Percentiles rank a stretch among this genome's conserved stretches.
Conservation (phyloP, 345 rosid genomes). For the Cardamine occulta region DNA sequence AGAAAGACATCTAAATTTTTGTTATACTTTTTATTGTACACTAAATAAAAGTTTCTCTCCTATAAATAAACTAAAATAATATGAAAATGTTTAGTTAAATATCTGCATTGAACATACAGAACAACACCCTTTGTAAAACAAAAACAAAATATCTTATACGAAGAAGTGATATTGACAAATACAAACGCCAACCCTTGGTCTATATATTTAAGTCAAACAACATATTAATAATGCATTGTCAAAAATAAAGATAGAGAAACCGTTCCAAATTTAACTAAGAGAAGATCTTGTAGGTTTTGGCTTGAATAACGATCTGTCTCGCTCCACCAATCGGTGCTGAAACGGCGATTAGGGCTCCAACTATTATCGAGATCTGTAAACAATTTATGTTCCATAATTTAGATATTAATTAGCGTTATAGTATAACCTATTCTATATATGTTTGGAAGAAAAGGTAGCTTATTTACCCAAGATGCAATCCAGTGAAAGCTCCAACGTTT, state of each 20-base stretch:
- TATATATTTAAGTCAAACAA: background rate
- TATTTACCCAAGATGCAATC: slow-evolving; percentile 18
- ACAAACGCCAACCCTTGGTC: background rate
- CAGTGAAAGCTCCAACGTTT: slow-evolving; percentile 15
- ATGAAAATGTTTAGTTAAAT: no score
- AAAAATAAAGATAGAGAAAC: background rate
- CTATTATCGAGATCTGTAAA: slow-evolving; percentile 23
- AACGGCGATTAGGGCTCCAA: slow-evolving; percentile 28
- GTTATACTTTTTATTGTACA: no score
- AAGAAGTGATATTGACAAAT: background rate
- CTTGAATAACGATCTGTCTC: slow-evolving; percentile 20
- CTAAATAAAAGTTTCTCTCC: no score
- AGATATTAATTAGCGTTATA: background rate
- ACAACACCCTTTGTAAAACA: no score
- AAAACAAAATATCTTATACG: no score
- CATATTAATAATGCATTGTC: background rate
- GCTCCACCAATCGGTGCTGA: slow-evolving; percentile 31
- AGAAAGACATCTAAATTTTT: no score
- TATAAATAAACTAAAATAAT: no score
- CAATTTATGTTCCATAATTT: background rate
- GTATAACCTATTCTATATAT: slow-evolving; percentile 12
- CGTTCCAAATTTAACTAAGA: slow-evolving; percentile 7
- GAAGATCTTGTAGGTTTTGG: slow-evolving; percentile 34
- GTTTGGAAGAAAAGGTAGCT: slow-evolving; percentile 9
- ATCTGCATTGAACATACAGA: no score